These are phyloP conservation scores for Phaeosphaeria sp. DNA, from an alignment of 2,329 filamentous ascomycete genomes.

Conservation along the genomic window DNA sequence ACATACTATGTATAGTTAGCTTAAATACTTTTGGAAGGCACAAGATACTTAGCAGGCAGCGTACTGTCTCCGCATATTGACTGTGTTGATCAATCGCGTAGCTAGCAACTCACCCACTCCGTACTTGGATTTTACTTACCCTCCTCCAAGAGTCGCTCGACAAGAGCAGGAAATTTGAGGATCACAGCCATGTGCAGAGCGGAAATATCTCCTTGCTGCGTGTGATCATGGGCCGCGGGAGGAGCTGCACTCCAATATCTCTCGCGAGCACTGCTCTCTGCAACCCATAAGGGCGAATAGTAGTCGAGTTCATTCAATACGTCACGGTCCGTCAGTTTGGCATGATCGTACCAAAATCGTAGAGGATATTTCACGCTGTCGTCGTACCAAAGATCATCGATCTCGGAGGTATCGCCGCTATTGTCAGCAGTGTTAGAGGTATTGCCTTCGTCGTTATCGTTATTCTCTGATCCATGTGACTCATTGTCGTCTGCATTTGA, in stretches of 20 bases:
- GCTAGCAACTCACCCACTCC: conserved; percentile 10
- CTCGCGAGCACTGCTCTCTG: conserved; percentile 17
- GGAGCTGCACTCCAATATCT: conserved; percentile 21
- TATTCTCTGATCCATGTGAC: background rate
- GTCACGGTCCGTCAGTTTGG: conserved; percentile 24
- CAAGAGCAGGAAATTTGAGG: conserved; percentile 20
- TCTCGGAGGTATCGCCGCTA: background rate
- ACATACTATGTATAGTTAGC: too few species aligned
- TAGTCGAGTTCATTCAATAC: conserved; percentile 29
- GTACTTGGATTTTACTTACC: background rate
- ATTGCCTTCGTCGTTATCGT: background rate
- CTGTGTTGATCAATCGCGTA: too few species aligned
- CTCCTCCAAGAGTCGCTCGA: conserved; percentile 22
- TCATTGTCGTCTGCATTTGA: background rate
- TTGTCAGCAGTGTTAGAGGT: background rate
- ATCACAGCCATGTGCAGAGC: conserved; percentile 27
- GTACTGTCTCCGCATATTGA: too few species aligned
- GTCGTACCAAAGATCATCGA: background rate
- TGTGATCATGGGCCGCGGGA: conserved; percentile 17
- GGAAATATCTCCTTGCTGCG: conserved; percentile 16
- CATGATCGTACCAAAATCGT: conserved; percentile 32
- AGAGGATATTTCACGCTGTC: conserved; percentile 23
- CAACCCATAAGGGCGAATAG: conserved; percentile 22
- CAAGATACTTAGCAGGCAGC: too few species aligned
- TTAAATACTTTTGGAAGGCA: too few species aligned